Evolutionary conservation across 1,284 basidiomycete species (phyloP).

Genomic region (Coniferiporia weirii): DNA sequence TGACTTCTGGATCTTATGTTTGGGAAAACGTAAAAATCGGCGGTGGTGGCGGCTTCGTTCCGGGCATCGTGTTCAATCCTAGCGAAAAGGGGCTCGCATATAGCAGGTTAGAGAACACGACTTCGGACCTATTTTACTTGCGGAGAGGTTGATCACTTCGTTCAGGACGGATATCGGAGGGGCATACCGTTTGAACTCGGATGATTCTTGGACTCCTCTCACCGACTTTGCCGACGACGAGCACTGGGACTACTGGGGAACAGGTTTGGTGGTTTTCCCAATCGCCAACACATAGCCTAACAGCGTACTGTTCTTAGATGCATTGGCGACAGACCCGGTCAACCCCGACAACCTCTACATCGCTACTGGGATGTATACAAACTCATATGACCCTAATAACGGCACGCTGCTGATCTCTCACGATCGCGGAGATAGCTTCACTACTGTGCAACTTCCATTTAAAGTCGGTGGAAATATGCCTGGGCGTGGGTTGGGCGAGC

Average conservation of each 20-base stretch:
- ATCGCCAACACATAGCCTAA: neutral
- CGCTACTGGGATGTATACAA: conserved; percentile 25
- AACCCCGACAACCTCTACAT: conserved; percentile 21
- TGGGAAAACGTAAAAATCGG: conserved; percentile 63
- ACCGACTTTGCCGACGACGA: conserved; percentile 23
- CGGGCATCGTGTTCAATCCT: conserved; percentile 59
- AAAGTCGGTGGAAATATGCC: conserved; percentile 27
- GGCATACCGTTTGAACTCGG: conserved; percentile 22
- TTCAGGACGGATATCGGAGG: conserved; percentile 19
- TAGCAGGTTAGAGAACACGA: neutral
- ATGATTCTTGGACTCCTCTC: conserved; percentile 22
- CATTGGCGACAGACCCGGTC: conserved; percentile 23
- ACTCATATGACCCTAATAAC: conserved; percentile 25
- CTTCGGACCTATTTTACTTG: neutral
- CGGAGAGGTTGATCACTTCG: neutral
- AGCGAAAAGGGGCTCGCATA: conserved; percentile 41
- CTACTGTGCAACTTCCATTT: conserved; percentile 20
- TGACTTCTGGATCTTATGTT: conserved; percentile 45
- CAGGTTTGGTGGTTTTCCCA: neutral
- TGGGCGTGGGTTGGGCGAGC: conserved; percentile 23
- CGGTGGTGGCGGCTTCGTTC: conserved; percentile 45
- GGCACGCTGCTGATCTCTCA: conserved; percentile 20
- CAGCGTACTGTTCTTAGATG: conserved; percentile 14
- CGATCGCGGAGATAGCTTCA: conserved; percentile 23
- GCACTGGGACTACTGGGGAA: conserved; percentile 20